Evolutionary conservation across 2,329 filamentous ascomycete genomes (phyloP).

Genomic region (Colletotrichum scovillei): DNA sequence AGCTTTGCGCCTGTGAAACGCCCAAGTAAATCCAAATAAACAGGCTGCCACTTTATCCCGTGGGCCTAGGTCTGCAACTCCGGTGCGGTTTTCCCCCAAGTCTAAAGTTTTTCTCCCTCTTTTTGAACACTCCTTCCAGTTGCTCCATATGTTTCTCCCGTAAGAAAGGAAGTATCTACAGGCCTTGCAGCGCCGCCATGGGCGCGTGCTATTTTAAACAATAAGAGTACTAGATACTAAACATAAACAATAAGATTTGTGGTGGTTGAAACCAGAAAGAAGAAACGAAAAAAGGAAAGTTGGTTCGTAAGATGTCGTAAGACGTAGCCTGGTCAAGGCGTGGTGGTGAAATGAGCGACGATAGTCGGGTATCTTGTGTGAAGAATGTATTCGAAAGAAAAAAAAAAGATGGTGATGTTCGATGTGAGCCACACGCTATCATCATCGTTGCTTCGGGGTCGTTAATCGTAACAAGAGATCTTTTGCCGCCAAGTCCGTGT

Average conservation of each 20-base stretch:
- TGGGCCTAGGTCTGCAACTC: constrained; percentile 32
- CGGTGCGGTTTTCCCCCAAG: constrained; percentile 24
- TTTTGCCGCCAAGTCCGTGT: neutral
- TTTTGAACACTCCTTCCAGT: constrained; percentile 24
- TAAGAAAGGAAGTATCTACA: constrained; percentile 24
- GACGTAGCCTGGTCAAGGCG: constrained; percentile 29
- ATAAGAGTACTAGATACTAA: constrained; percentile 26
- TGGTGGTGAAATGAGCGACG: constrained; percentile 28
- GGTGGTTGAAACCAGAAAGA: neutral
- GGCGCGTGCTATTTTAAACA: constrained; percentile 21
- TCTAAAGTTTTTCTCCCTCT: constrained; percentile 27
- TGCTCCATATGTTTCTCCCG: constrained; percentile 21
- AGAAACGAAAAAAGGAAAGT: neutral
- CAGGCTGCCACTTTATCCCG: constrained; percentile 21
- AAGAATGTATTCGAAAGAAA: constrained; percentile 15
- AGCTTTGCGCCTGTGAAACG: constrained; percentile 21
- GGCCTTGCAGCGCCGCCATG: constrained; percentile 3
- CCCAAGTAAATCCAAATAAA: constrained; percentile 29
- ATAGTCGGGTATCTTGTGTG: constrained; percentile 43
- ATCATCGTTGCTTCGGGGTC: constrained; percentile 31
- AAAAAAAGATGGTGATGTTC: constrained; percentile 22
- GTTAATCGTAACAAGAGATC: constrained; percentile 25
- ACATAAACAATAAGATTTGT: constrained; percentile 28
- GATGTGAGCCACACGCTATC: constrained; percentile 16
- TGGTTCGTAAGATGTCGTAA: constrained; percentile 28